Base-by-base conservation (phyloP, 2,329 filamentous ascomycete species). In the Alternaria alternata region DNA sequence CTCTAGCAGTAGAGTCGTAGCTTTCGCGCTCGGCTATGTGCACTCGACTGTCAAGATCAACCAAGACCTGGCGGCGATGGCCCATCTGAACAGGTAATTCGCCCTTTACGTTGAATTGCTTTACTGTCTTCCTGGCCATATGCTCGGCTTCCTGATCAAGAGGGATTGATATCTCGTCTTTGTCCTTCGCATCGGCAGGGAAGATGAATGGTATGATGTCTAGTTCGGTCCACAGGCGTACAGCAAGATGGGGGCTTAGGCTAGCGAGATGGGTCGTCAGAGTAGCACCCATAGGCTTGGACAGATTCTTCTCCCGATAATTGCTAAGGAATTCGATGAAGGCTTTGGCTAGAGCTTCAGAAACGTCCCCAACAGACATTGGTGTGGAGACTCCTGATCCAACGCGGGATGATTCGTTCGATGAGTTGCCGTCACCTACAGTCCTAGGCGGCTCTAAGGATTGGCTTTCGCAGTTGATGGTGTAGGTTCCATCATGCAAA, bases 141-240 rank as follows among this genome's bases (percentile, higher is more conserved):
- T 89, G 91, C 73, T 94, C 92, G 1, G 92, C 91, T 75, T 93
- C 89, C 74, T 95, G 92, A 69, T 94, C 92, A 5, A 93, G 84
- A n/a, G 84, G 80, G 72, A 88, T 87, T 34, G 80, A 76, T 46
- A 84, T 86, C 63, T 59, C 43, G 20, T 47, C 34, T 28, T 60
- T 60, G 4, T 9, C 54, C 42, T 26, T 28, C 34, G 28, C 34
- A n/a, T 56, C 65, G 11, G 67, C 69, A 36, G 67, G 64, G 18
- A 93, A 83, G 4, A 90, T 85, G 41, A 94, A 82, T 1, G 91
- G 89, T 3, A 94, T 86, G 57, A 94, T 87, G 72, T 95, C 92
- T 36, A 94, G 81, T 62, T 93, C 89, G 3, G 87, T 79, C 92
- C 92, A 95, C 4, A 95, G 83, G 34, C 87, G 87, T 0, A 90